Base-by-base conservation (phyloP, 73 alveolate genomes). In the Uronychia setigera region DNA sequence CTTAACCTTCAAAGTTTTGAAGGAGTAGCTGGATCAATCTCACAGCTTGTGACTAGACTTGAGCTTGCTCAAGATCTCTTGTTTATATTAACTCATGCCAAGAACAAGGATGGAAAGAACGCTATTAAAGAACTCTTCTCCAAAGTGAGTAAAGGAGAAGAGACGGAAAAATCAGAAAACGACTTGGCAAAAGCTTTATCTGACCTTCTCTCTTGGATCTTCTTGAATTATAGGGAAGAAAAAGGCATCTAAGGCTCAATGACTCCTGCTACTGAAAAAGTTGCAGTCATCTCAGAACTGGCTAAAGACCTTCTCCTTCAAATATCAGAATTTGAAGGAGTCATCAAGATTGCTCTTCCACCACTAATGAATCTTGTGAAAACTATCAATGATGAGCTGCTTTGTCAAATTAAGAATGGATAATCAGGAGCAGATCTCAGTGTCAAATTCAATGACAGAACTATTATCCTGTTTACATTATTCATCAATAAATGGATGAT, bases 201-300 rank as follows among this genome's bases (percentile, higher is more conserved):
- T 31, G 25, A 76, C 58, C 35, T 76, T 1, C 26, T 83, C 26
- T 26, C 80, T 0, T 83, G 91, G 91, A 29, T 83, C 31, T 83
- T 83, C 91, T 32, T 83, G 26, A 83, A 83, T 35, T 60, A 75
- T 1, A 75, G 91, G 32, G 26, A 74, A 33, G 78, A 60, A 0
- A 76, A 76, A 33, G 91, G 91, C 29, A 83, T 59, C 33, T 1
- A 58, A 0, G 31, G 78, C 11, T 1, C 5, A 19, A 9, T 83
- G 60, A 83, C 91, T 31, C 91, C 91, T 33, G 77, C 91, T 31
- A 83, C 91, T 5, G 29, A 30, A 29, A 83, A 76, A 31, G 91
- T 76, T 1, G 75, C 75, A 33, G 26, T 30, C 5, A 83, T 83
- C 1, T 59, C 91, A n/a, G 80, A 83, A 58, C 32, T 60, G 19